Conservation (phyloP, 2,329 filamentous ascomycete species). For the Phaeophleospora eucalypticola region DNA sequence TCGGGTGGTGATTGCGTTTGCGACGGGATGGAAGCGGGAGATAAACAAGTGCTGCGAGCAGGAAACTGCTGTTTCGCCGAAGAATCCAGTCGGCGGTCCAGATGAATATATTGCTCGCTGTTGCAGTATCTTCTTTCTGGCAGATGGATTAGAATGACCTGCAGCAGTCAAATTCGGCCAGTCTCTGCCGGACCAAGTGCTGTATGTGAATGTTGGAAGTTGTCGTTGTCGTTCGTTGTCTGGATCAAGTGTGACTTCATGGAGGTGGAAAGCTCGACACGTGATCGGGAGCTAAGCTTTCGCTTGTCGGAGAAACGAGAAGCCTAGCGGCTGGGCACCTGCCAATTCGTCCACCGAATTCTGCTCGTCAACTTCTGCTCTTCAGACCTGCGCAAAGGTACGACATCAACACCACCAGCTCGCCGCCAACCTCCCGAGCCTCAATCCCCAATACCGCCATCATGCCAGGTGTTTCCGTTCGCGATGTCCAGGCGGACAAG, state of each 20-base stretch:
- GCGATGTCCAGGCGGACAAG: constrained; percentile 85
- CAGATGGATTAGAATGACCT: too few relatives aligned
- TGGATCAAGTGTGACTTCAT: too few relatives aligned
- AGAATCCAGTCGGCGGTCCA: too few relatives aligned
- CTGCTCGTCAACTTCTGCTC: background rate
- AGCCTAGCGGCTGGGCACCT: background rate
- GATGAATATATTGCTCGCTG: too few relatives aligned
- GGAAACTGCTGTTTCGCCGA: too few relatives aligned
- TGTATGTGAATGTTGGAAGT: too few relatives aligned
- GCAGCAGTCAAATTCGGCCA: too few relatives aligned
- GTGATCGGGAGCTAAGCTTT: too few relatives aligned
- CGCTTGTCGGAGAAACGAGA: background rate
- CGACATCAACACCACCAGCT: constrained; percentile 7
- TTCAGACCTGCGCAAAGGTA: constrained; percentile 3
- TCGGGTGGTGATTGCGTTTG: background rate
- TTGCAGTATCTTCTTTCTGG: too few relatives aligned
- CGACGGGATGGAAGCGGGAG: background rate
- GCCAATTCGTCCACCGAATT: background rate
- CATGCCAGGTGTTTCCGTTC: constrained; percentile 78
- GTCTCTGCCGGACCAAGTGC: too few relatives aligned
- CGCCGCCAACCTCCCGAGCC: background rate
- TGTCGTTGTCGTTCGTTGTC: too few relatives aligned
- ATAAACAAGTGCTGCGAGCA: background rate
- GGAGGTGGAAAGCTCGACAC: too few relatives aligned
- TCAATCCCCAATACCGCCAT: constrained; percentile 49